These are phyloP conservation scores for Sherardia arvensis DNA, from an alignment of 257 asterid species.

Conservation along the genomic window DNA sequence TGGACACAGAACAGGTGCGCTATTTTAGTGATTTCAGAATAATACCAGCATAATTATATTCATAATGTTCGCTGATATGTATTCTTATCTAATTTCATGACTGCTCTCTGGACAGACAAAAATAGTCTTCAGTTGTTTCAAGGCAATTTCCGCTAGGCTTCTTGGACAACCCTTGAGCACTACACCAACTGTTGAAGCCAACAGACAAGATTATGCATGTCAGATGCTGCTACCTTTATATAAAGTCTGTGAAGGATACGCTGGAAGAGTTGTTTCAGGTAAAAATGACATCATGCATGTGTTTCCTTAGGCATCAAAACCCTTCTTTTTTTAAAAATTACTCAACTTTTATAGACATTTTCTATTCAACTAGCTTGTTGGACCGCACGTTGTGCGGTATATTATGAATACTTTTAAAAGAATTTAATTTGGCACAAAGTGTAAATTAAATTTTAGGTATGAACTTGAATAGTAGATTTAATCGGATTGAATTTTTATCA, in stretches of 20 bases:
- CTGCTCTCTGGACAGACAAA: conserved; percentile 52
- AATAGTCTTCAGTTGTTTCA: conserved; percentile 60
- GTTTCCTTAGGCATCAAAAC: not conserved
- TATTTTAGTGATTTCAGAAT: not conserved
- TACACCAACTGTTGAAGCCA: conserved; percentile 29
- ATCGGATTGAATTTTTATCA: too few relatives aligned
- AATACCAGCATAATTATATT: not conserved
- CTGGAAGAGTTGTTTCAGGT: conserved; percentile 81
- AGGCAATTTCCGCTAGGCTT: conserved; percentile 52
- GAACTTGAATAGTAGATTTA: too few relatives aligned
- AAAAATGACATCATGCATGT: not conserved
- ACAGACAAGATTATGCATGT: conserved; percentile 43
- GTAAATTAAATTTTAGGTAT: too few relatives aligned
- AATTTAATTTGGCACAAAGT: too few relatives aligned
- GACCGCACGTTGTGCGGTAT: too few relatives aligned
- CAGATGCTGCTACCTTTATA: conserved; percentile 69
- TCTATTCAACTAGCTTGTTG: too few relatives aligned
- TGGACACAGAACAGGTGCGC: conserved; percentile 62
- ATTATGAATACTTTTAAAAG: too few relatives aligned
- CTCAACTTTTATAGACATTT: too few relatives aligned
- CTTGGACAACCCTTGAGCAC: conserved; percentile 20
- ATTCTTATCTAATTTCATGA: not conserved
- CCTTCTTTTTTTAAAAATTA: too few relatives aligned
- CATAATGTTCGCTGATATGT: conserved; percentile 6
- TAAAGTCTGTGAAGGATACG: conserved; percentile 66